Base-by-base conservation (phyloP, 306 rosid genomes). In the Astragalus glycyphyllos region DNA sequence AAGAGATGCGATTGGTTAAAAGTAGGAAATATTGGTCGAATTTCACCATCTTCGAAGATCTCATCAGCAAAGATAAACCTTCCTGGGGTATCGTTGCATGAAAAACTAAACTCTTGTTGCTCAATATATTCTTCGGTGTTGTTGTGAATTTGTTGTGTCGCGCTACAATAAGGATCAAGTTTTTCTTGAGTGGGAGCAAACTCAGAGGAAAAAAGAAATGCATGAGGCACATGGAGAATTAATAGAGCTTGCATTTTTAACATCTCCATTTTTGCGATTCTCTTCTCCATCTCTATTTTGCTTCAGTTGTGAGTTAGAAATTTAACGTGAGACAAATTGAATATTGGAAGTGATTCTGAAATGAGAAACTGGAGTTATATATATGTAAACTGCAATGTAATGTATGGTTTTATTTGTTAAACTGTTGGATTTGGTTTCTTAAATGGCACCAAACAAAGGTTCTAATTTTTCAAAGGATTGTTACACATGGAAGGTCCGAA, bases 91-190 rank as follows among this genome's bases (percentile, higher is more conserved):
- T 75, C 82, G 11, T 6, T 35, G 40, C 40, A 35, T 6, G 37
- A 74, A 13, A 90, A 90, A 11, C 84, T 82, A 16, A 90, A 90
- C 29, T 90, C 93, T 1, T 80, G 86, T 0, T 81, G 86, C 0
- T 63, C 74, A 3, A n/a, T 0, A 1, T 41, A 11, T 40, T 61
- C 50, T 40, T 10, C 16, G 3, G 0, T 8, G 6, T 0, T 11
- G 4, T 41, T 3, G 10, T 40, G 5, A 8, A 10, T 61, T 61
- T 61, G 8, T 6, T 9, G 14, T 40, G 11, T 20, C 1, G 2
- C 4, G 2, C 1, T 5, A 26, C 42, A 62, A 17, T 41, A n/a
- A 3, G 7, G 51, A 23, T 17, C 37, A 1, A 11, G 14, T 11
- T 42, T 41, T 62, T 0, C 51, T 15, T 31, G n/a, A 11, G 7